Evolutionary conservation across 768 basidiomycete genomes (phyloP).

Genomic region (Russula sp.): DNA sequence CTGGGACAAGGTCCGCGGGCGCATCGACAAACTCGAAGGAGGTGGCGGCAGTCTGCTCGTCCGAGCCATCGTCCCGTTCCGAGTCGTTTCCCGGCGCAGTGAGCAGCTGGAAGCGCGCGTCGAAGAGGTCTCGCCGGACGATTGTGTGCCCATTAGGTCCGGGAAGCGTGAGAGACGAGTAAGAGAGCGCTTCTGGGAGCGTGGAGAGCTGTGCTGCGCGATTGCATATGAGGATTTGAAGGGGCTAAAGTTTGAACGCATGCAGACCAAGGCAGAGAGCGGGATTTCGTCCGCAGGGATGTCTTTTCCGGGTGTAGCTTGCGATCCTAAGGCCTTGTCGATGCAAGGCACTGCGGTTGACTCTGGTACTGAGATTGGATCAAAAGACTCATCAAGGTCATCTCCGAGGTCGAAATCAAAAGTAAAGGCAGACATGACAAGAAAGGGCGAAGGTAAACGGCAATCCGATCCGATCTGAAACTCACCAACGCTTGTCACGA

Average conservation of each 20-base stretch:
- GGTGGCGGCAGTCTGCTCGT: conserved; percentile 38
- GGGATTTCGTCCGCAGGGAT: conserved; percentile 8
- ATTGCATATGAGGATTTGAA: background rate
- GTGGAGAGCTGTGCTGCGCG: conserved; percentile 46
- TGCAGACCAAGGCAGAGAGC: conserved; percentile 29
- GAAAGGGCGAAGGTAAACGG: too few species aligned
- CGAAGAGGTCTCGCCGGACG: conserved; percentile 82
- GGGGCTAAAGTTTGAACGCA: background rate
- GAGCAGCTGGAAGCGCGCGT: conserved; percentile 91
- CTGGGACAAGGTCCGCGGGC: conserved; percentile 84
- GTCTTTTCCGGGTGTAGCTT: background rate
- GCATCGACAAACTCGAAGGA: conserved; percentile 66
- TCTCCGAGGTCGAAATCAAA: conserved; percentile 61
- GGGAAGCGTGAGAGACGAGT: conserved; percentile 60
- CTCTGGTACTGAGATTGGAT: background rate
- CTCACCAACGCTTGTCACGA: too few species aligned
- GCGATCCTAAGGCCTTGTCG: background rate
- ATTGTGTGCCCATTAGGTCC: conserved; percentile 31
- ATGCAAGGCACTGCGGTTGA: background rate
- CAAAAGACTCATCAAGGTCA: conserved; percentile 27
- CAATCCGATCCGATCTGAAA: too few species aligned
- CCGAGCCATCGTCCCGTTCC: background rate
- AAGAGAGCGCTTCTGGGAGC: conserved; percentile 71
- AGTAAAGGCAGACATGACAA: conserved; percentile 37
- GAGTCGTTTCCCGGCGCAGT: conserved; percentile 24